These are phyloP conservation scores for Eremomyces bilateralis DNA, from an alignment of 495 filamentous ascomycete species.

Conservation along the genomic window DNA sequence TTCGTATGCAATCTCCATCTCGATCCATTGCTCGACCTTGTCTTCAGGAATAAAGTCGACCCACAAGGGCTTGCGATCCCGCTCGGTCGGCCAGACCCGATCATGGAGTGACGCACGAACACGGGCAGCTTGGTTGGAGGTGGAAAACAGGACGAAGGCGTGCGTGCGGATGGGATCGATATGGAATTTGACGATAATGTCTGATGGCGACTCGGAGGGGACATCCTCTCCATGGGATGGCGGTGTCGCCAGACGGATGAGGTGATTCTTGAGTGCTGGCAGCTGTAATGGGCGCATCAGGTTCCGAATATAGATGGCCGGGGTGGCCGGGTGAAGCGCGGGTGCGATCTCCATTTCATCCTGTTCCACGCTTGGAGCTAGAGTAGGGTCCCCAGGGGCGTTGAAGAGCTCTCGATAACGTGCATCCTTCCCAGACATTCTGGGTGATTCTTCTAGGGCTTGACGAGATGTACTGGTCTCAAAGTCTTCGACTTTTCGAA, in stretches of 20 bases:
- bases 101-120: slow-evolving; percentile 60
- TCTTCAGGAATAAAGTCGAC: slow-evolving; percentile 78
- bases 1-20: slow-evolving; percentile 33
- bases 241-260: slow-evolving; percentile 42
- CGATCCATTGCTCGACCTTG: slow-evolving; percentile 51
- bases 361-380: too few relatives aligned
- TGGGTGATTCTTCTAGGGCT: too few relatives aligned
- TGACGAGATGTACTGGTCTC: too few relatives aligned
- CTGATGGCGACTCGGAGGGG: slow-evolving; percentile 26
- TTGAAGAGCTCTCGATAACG: neutral
- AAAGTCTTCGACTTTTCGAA: too few relatives aligned
- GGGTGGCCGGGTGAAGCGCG: slow-evolving; percentile 62
- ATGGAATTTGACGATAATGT: slow-evolving; percentile 46
- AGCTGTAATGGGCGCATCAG: slow-evolving; percentile 73
- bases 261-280: slow-evolving; percentile 36
- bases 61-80: slow-evolving; percentile 63
- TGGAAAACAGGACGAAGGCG: slow-evolving; percentile 53
- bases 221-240: slow-evolving; percentile 24
- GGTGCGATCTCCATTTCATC: slow-evolving; percentile 33
- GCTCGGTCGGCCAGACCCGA: slow-evolving; percentile 68
- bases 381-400: neutral
- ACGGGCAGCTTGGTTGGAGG: slow-evolving; percentile 46
- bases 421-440: too few relatives aligned
- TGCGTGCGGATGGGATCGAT: slow-evolving; percentile 76
- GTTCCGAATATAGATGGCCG: slow-evolving; percentile 74